Percentiles rank a stretch among this genome's conserved stretches.
These are phyloP conservation scores for Globisporangium cystogenes DNA, from an alignment of 352 stramenopile species.

Conservation along the genomic window DNA sequence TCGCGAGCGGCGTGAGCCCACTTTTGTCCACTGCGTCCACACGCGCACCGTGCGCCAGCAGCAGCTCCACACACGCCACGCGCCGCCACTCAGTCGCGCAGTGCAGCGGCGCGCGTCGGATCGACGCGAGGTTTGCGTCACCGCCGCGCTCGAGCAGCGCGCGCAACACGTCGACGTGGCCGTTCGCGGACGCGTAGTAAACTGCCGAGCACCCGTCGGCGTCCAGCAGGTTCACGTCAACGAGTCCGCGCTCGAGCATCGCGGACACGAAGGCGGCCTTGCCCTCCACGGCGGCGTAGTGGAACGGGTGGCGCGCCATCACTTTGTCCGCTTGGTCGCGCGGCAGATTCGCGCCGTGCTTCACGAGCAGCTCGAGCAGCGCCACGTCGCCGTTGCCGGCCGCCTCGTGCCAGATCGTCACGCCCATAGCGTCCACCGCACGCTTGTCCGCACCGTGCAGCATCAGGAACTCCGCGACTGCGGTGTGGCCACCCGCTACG, in stretches of 20 bases:
- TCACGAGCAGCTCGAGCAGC: conserved; percentile 54
- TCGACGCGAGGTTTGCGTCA: conserved; percentile 52
- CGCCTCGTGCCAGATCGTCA: conserved; percentile 78
- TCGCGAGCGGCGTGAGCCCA: conserved; percentile 23
- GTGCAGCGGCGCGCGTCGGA: conserved; percentile 62
- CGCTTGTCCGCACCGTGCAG: conserved; percentile 54
- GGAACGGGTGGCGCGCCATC: conserved; percentile 76
- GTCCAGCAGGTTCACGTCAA: conserved; percentile 63
- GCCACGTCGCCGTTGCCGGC: conserved; percentile 51
- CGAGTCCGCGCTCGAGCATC: conserved; percentile 46
- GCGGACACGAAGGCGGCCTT: conserved; percentile 45
- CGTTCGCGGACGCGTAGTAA: conserved; percentile 73
- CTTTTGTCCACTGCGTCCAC: conserved; percentile 34
- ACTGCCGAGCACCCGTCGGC: conserved; percentile 57
- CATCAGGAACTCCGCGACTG: conserved; percentile 44
- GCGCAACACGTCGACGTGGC: conserved; percentile 41
- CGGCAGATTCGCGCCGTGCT: conserved; percentile 41
- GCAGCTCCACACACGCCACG: conserved; percentile 47
- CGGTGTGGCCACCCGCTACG: conserved; percentile 44
- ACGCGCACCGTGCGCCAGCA: conserved; percentile 35
- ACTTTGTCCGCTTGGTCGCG: conserved; percentile 62
- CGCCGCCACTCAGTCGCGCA: conserved; percentile 72
- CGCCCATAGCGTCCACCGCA: conserved; percentile 70
- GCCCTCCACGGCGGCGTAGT: conserved; percentile 75
- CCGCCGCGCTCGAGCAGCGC: conserved; percentile 38